phyloP scores from a whole-genome alignment of 805 yeast genomes.

The Candida railenensis region DNA sequence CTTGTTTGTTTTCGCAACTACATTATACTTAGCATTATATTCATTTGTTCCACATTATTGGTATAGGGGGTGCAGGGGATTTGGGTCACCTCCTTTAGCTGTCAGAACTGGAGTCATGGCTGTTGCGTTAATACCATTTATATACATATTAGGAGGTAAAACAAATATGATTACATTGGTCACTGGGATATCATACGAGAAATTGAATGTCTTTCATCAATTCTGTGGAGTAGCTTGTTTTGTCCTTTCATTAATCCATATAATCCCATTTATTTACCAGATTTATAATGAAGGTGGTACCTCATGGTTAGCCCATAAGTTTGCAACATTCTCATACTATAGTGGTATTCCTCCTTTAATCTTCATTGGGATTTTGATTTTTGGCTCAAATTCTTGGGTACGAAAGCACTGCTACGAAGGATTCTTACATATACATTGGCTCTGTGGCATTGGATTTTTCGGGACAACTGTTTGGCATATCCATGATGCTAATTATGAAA shows the following conservation, averaged over 20 bases:
- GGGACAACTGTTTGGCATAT: constrained; percentile 49
- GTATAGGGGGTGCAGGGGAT: constrained; percentile 51
- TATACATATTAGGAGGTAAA: constrained; percentile 52
- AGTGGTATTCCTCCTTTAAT: constrained; percentile 53
- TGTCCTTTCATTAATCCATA: constrained; percentile 47
- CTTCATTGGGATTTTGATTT: constrained; percentile 42
- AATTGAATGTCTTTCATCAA: constrained; percentile 51
- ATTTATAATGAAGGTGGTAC: constrained; percentile 49
- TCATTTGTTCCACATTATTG: constrained; percentile 49
- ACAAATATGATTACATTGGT: constrained; percentile 46
- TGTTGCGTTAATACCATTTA: constrained; percentile 49
- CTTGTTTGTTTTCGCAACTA: constrained; percentile 34
- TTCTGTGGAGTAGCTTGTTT: constrained; percentile 43
- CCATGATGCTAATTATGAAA: constrained; percentile 28
- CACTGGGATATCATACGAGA: constrained; percentile 58
- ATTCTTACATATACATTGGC: constrained; percentile 55
- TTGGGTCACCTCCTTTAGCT: constrained; percentile 61
- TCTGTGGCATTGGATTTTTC: constrained; percentile 47
- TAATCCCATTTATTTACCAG: constrained; percentile 50
- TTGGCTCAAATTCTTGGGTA: constrained; percentile 39
- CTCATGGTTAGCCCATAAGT: constrained; percentile 16
- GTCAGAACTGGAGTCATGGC: constrained; percentile 53
- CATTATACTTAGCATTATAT: constrained; percentile 31
- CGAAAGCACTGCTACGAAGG: constrained; percentile 45
- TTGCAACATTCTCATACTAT: constrained; percentile 9